Evolutionary conservation across 2,329 filamentous ascomycete species (phyloP).

Genomic region (Xylaria sp.): DNA sequence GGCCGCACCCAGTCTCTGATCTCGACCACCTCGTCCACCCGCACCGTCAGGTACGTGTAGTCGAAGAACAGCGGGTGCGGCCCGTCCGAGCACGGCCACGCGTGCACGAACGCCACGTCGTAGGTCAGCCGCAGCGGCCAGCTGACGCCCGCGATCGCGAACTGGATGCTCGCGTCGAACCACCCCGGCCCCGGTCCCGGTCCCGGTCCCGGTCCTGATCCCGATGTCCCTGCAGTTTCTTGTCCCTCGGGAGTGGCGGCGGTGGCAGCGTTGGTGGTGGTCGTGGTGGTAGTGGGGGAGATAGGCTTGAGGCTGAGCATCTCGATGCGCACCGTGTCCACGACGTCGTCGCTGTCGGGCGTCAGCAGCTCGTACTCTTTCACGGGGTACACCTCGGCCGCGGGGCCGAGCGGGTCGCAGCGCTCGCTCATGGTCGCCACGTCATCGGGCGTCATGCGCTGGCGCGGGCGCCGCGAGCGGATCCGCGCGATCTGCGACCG

Average conservation of each 20-base stretch:
- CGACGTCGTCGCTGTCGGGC: slow-evolving; percentile 61
- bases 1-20: slow-evolving; percentile 68
- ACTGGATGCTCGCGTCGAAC: slow-evolving; percentile 67
- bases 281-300: slow-evolving; percentile 30
- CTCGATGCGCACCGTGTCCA: slow-evolving; percentile 73
- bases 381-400: slow-evolving; percentile 66
- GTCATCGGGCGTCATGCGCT: slow-evolving; percentile 62
- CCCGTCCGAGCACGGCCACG: slow-evolving; percentile 67
- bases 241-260: background rate
- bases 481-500: slow-evolving; percentile 74
- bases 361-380: slow-evolving; percentile 68
- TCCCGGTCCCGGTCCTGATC: background rate
- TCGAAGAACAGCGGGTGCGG: slow-evolving; percentile 76
- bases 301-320: slow-evolving; percentile 64
- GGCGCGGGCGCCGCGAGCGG: slow-evolving; percentile 62
- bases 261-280: background rate
- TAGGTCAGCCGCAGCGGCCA: slow-evolving; percentile 68
- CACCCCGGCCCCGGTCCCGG: slow-evolving; percentile 47
- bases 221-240: too few relatives aligned
- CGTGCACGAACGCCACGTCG: slow-evolving; percentile 69
- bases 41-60: slow-evolving; percentile 64
- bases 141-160: slow-evolving; percentile 66
- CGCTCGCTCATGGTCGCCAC: slow-evolving; percentile 69
- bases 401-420: slow-evolving; percentile 71
- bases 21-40: slow-evolving; percentile 68